These are phyloP conservation scores for Fusarium nisikadoi DNA, from an alignment of 2,329 filamentous ascomycete species.

Conservation along the genomic window DNA sequence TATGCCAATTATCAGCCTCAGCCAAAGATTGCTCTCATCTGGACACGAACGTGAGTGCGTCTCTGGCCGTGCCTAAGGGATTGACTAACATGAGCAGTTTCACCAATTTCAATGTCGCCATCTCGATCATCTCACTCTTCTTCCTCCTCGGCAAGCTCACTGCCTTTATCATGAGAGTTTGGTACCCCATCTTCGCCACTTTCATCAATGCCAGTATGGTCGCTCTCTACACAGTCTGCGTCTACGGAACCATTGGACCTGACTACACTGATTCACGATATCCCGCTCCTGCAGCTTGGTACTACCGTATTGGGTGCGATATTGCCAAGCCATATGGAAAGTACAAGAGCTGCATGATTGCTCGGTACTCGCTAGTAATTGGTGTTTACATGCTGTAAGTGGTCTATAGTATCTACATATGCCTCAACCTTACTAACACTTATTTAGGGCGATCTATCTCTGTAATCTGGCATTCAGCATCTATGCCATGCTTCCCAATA, in stretches of 20 bases:
- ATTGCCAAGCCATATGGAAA: constrained; percentile 65
- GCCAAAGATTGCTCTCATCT: constrained; percentile 73
- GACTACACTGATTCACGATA: constrained; percentile 75
- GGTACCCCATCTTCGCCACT: constrained; percentile 72
- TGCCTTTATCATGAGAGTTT: constrained; percentile 76
- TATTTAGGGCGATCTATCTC: constrained; percentile 66
- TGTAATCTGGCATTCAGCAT: constrained; percentile 68
- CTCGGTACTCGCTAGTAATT: constrained; percentile 73
- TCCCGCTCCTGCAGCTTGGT: constrained; percentile 75
- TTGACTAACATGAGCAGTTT: constrained; percentile 60
- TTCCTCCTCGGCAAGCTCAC: constrained; percentile 77
- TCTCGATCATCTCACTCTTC: constrained; percentile 81
- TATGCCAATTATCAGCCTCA: constrained; percentile 76
- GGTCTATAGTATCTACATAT: background rate
- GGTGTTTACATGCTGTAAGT: constrained; percentile 76
- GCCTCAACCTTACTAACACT: background rate
- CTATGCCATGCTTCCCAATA: constrained; percentile 68
- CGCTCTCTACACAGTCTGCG: constrained; percentile 71
- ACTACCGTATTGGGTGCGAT: constrained; percentile 75
- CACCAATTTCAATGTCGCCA: constrained; percentile 80
- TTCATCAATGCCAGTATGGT: constrained; percentile 67
- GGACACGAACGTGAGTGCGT: constrained; percentile 74
- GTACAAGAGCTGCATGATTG: constrained; percentile 71
- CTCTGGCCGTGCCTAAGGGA: background rate
- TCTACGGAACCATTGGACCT: constrained; percentile 77